Conservation (phyloP, 164 flowering plant species). For the Nelumbo lutea region DNA sequence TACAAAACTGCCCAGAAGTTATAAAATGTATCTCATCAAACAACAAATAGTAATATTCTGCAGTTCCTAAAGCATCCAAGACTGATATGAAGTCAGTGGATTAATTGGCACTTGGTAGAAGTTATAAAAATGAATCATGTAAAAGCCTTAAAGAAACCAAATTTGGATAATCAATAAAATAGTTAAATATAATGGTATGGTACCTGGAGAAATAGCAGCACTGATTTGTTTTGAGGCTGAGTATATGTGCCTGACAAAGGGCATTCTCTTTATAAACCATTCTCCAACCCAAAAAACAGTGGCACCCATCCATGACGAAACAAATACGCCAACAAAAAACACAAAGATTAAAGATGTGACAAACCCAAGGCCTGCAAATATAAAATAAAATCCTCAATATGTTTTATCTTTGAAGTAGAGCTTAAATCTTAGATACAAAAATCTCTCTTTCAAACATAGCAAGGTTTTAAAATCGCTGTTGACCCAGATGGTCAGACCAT, state of each 20-base stretch:
- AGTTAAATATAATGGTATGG: background rate
- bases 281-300: constrained; percentile 79
- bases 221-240: constrained; percentile 92
- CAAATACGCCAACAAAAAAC: constrained; percentile 74
- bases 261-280: constrained; percentile 84
- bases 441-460: no score
- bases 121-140: background rate
- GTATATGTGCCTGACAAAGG: constrained; percentile 70
- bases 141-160: background rate
- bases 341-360: constrained; percentile 73
- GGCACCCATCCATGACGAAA: constrained; percentile 87
- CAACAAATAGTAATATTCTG: no score
- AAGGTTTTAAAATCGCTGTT: no score
- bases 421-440: background rate
- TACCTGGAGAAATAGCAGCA: constrained; percentile 87
- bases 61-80: background rate
- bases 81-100: background rate
- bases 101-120: background rate
- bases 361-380: constrained; percentile 78
- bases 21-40: no score
- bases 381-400: constrained; percentile 6
- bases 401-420: background rate
- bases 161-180: background rate
- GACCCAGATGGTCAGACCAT: no score
- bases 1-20: no score